Evolutionary conservation across 768 basidiomycete species (phyloP), one percentile per base, ranked within the genome.

Genomic region (Rhizopogon salebrosus): DNA sequence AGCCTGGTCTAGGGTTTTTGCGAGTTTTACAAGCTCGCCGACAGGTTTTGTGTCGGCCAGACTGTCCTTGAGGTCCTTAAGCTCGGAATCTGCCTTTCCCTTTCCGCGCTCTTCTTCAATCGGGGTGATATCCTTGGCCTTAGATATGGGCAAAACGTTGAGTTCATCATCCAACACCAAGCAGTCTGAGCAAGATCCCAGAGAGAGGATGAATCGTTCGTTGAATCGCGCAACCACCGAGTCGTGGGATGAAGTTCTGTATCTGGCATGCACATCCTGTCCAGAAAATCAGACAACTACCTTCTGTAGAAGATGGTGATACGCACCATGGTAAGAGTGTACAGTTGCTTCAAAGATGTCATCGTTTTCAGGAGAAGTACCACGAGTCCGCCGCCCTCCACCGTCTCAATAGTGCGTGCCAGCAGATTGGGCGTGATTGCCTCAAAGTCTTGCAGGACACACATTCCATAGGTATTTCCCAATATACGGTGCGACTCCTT

Each of bases 391-490:
- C 97, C 97, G 13, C 97, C 97, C 64, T 98, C 93, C 1, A 99
- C 95, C 0, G 97, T 99, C 73, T 99, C 97, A 48, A 98, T 92
- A 13, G 97, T 98, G 54, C 95, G 78, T 4, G 97, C 97, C 39
- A 98, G 85, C 45, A 98, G 72, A 72, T 99, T 99, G 14, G 97
- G 97, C 2, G 97, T 99, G 56, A 99, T 83, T 4, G 97, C 95
- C 66, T 99, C 97, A 58, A 98, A 99, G 63, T 98, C 97, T 70
- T 98, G 97, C 45, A 99, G 74, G 1, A 98, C 82, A 54, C 91
- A 85, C 93, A 98, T 98, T 39, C 95, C 95, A 68, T 89, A 98
- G 0, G 97, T 99, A 65, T 98, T 90, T 60, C 95, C 97, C 34
- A 99, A 82, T 57, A 98, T 92, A 71, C 95, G 97, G 45, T 95